Evolutionary conservation across 345 rosid genomes (phyloP).

Genomic region (Dimocarpus longan): DNA sequence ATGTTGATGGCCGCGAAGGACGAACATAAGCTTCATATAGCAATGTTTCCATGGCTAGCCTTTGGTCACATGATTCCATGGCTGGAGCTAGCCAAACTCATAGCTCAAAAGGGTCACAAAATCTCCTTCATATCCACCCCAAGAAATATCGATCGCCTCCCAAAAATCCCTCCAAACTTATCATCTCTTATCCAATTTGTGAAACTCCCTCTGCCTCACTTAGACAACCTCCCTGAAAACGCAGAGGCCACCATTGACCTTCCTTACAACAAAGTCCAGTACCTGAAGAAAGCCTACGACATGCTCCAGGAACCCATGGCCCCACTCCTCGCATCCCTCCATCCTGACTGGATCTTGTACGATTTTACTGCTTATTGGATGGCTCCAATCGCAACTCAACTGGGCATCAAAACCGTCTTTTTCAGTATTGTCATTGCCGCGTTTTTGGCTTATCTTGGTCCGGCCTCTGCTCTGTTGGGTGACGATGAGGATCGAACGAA

Average conservation of each 20-base stretch:
- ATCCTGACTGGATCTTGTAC: constrained; percentile 34
- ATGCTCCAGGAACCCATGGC: constrained; percentile 16
- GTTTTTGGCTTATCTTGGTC: constrained; percentile 9
- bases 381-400: constrained; percentile 17
- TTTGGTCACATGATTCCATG: constrained; percentile 34
- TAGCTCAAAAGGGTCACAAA: neutral
- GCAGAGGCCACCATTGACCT: neutral
- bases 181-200: neutral
- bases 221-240: neutral
- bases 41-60: constrained; percentile 19
- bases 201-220: neutral
- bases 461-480: neutral
- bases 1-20: neutral
- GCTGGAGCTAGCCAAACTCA: constrained; percentile 35
- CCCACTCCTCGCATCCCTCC: constrained; percentile 1
- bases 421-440: constrained; percentile 15
- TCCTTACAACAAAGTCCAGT: constrained; percentile 16
- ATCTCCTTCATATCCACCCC: constrained; percentile 17
- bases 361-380: constrained; percentile 37
- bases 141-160: constrained; percentile 1
- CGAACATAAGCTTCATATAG: neutral
- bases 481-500: neutral
- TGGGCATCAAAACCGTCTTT: constrained; percentile 22
- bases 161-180: neutral
- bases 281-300: constrained; percentile 38